A percentile compares a stretch with the other conserved stretches of the same genome.
These are phyloP conservation scores for Penicillium sclerotiorum DNA, from an alignment of 2,329 filamentous ascomycete species.

Conservation along the genomic window DNA sequence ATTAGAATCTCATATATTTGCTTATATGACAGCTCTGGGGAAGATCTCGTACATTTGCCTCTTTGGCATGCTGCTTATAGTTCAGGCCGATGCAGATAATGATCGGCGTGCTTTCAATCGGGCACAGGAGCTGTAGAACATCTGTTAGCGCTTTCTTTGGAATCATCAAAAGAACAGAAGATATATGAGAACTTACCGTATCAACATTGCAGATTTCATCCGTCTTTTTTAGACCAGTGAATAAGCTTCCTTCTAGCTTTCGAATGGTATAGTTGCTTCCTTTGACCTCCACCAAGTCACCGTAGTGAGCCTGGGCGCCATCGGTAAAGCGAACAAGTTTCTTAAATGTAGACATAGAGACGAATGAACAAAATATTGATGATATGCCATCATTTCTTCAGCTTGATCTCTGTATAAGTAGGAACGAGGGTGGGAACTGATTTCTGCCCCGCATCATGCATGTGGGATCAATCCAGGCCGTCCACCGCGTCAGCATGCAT, in stretches of 20 bases:
- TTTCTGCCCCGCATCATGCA: too few relatives aligned
- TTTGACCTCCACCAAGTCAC: constrained; percentile 1
- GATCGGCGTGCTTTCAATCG: constrained; percentile 15
- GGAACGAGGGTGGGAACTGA: not conserved
- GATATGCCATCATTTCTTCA: too few relatives aligned
- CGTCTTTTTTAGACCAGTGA: not conserved
- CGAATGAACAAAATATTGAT: too few relatives aligned
- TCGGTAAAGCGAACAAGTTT: constrained; percentile 7
- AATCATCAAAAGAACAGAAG: too few relatives aligned
- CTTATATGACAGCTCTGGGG: not conserved
- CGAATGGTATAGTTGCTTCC: constrained; percentile 11
- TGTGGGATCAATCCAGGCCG: too few relatives aligned
- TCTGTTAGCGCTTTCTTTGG: too few relatives aligned
- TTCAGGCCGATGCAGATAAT: constrained; percentile 23
- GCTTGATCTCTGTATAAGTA: not conserved
- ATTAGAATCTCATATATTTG: not conserved
- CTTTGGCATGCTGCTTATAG: constrained; percentile 20
- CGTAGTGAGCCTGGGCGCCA: constrained; percentile 4
- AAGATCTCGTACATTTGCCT: constrained; percentile 14
- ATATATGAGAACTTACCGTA: not conserved
- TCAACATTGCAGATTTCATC: not conserved
- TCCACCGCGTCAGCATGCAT: too few relatives aligned
- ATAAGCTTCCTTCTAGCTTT: constrained; percentile 6
- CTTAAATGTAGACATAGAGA: constrained; percentile 8
- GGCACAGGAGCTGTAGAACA: constrained; percentile 5